A percentile compares a stretch with the other conserved stretches of the same genome.
Evolutionary conservation across 2,329 filamentous ascomycete genomes (phyloP).

Genomic region (Colletotrichum godetiae): DNA sequence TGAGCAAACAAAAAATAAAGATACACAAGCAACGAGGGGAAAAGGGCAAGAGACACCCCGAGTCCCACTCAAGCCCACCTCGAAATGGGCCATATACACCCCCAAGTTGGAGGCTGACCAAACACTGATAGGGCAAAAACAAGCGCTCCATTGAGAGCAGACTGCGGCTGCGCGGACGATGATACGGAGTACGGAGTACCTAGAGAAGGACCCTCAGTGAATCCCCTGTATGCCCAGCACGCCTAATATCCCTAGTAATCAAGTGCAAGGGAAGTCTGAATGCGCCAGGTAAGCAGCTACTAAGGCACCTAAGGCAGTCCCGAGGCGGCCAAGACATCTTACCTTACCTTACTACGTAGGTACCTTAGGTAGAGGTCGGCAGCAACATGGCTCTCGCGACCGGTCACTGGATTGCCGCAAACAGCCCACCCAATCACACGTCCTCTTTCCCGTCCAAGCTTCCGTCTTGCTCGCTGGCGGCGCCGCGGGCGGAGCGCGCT

Average conservation of each 20-base stretch:
- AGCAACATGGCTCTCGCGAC: conserved; percentile 6
- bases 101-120: neutral
- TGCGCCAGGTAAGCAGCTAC: neutral
- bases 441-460: conserved; percentile 4
- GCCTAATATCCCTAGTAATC: neutral
- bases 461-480: neutral
- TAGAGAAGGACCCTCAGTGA: neutral
- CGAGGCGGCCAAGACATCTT: conserved; percentile 12
- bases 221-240: neutral
- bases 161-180: conserved; percentile 4
- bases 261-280: no score
- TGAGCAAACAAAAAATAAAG: neutral
- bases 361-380: neutral
- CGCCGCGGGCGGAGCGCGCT: conserved; percentile 24
- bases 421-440: conserved; percentile 17
- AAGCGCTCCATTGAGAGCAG: conserved; percentile 31
- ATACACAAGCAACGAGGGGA: neutral
- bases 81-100: neutral
- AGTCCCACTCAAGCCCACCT: conserved; percentile 18
- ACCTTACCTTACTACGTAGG: no score
- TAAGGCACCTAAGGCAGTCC: neutral
- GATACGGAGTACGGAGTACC: neutral
- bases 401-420: conserved; percentile 4
- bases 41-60: conserved; percentile 10
- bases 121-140: conserved; percentile 22